phyloP scores from a whole-genome alignment of 345 rosid genomes.

The Limnanthes douglasii region DNA sequence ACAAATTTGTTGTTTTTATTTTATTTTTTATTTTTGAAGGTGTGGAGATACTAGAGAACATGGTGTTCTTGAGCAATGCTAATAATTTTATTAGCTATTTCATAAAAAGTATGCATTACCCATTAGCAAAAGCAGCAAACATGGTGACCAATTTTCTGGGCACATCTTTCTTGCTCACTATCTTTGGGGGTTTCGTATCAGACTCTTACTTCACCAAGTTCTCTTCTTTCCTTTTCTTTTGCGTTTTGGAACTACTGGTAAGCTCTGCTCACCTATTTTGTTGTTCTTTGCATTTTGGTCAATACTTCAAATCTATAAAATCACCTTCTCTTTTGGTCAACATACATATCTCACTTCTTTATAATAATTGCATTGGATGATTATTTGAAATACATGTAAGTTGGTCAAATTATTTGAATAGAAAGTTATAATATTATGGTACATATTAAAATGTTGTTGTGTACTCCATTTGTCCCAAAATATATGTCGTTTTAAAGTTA shows the following conservation, averaged over 20 bases:
- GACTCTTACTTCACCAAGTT: conserved; percentile 45
- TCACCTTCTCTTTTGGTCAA: no score
- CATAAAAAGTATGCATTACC: conserved; percentile 27
- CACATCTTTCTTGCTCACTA: conserved; percentile 44
- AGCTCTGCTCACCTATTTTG: no score
- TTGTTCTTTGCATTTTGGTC: no score
- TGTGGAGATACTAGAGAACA: conserved; percentile 53
- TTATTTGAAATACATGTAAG: no score
- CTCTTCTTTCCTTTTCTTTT: conserved; percentile 23
- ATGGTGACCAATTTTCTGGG: conserved; percentile 57
- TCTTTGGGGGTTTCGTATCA: conserved; percentile 40
- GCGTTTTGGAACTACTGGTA: conserved; percentile 33
- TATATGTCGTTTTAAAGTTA: no score
- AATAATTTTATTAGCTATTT: conserved; percentile 37
- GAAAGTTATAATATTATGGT: no score
- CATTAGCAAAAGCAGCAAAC: conserved; percentile 35
- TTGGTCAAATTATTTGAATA: no score
- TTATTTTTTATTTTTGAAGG: conserved; percentile 10
- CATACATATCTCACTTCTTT: no score
- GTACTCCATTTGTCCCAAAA: no score
- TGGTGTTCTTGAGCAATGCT: conserved; percentile 39
- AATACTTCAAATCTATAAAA: no score
- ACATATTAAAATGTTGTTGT: no score
- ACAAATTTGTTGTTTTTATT: background rate
- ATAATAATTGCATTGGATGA: no score